Evolutionary conservation across 1,284 basidiomycete genomes (phyloP).

Genomic region (Trichosporon sp.): DNA sequence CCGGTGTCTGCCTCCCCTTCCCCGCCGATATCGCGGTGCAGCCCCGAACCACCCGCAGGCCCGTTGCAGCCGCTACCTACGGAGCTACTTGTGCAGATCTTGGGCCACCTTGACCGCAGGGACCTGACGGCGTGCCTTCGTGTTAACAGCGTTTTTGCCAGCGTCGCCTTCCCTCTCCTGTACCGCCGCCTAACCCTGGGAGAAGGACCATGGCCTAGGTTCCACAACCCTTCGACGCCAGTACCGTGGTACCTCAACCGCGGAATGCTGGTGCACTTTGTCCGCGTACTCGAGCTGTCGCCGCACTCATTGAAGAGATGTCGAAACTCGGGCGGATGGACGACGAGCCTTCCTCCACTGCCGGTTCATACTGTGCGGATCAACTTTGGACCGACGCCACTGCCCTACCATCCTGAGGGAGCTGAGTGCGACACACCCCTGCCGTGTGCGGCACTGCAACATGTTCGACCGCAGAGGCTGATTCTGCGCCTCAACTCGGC

Average conservation of each 20-base stretch:
- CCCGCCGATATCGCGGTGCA: neutral
- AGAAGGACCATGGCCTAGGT: neutral
- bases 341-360: neutral
- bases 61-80: neutral
- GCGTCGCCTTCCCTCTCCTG: neutral
- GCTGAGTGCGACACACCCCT: neutral
- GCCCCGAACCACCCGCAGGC: neutral
- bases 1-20: neutral
- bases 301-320: neutral
- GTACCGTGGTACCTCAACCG: neutral
- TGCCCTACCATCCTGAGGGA: neutral
- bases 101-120: neutral
- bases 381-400: neutral
- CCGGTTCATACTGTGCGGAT: neutral
- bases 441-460: neutral
- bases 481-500: neutral
- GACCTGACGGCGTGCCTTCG: neutral
- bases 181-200: neutral
- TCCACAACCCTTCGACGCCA: neutral
- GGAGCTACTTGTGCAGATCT: neutral
- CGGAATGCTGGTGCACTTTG: neutral
- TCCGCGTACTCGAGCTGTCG: neutral
- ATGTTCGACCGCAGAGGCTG: neutral
- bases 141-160: neutral
- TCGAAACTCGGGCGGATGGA: neutral